phyloP scores from a whole-genome alignment of 257 asterid genomes.

The Penstemon davidsonii region DNA sequence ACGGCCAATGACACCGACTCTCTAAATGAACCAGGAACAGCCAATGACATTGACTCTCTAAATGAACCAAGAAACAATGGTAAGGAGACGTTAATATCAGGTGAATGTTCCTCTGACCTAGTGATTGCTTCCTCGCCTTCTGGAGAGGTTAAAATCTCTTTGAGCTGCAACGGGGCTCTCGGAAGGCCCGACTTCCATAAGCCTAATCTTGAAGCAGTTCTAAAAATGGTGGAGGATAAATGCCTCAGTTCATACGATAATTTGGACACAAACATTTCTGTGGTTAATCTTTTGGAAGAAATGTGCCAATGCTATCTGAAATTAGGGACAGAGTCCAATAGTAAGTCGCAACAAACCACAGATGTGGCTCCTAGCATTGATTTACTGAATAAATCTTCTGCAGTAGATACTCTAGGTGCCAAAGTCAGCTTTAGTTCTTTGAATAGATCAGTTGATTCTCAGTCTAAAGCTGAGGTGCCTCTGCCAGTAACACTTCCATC shows the following conservation, averaged over 20 bases:
- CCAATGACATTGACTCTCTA: constrained; percentile 22
- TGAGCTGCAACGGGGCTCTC: constrained; percentile 41
- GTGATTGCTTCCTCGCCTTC: constrained; percentile 59
- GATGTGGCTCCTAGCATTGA: constrained; percentile 19
- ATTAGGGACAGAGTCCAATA: constrained; percentile 41
- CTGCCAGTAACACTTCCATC: constrained; percentile 28
- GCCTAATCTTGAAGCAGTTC: constrained; percentile 52
- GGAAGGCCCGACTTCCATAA: constrained; percentile 40
- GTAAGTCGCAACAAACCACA: constrained; percentile 26
- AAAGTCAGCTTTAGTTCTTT: constrained; percentile 25
- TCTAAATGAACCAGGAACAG: constrained; percentile 25
- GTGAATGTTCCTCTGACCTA: constrained; percentile 34
- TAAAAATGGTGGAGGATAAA: constrained; percentile 48
- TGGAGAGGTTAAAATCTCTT: constrained; percentile 60
- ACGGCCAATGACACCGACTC: no score
- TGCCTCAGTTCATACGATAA: constrained; percentile 46
- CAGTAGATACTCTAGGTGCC: constrained; percentile 14
- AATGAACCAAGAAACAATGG: constrained; percentile 32
- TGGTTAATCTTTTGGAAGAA: constrained; percentile 56
- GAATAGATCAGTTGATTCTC: constrained; percentile 33
- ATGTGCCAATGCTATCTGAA: constrained; percentile 51
- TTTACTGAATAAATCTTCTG: constrained; percentile 23
- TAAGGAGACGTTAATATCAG: constrained; percentile 28
- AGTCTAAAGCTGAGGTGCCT: constrained; percentile 33
- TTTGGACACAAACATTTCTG: constrained; percentile 46